phyloP scores from a whole-genome alignment of 192 early-diverging fungal genomes.

The Mortierella antarctica region DNA sequence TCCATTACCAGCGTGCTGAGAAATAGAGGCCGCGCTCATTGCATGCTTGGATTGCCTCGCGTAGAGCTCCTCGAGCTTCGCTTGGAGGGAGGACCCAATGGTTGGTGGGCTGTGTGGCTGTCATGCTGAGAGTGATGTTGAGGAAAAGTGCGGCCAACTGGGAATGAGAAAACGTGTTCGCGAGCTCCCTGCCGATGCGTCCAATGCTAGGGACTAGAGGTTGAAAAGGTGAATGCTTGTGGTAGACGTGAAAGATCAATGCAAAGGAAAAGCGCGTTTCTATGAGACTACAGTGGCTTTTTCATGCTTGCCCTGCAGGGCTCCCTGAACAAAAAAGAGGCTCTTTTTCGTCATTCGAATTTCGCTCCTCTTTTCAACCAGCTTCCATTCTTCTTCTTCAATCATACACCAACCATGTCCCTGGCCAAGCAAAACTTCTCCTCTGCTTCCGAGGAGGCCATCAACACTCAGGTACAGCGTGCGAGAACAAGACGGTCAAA shows the following conservation, averaged over 20 bases:
- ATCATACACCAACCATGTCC: conserved; percentile 23
- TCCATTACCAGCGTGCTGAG: conserved; percentile 77
- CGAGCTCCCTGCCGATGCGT: too few species aligned
- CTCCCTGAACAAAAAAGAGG: not conserved
- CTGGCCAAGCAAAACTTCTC: conserved; percentile 68
- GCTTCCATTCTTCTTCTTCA: not conserved
- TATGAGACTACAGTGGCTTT: too few species aligned
- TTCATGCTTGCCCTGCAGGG: too few species aligned
- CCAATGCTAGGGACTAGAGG: too few species aligned
- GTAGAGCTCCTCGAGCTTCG: conserved; percentile 55
- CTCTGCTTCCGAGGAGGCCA: conserved; percentile 60
- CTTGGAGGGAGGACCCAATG: conserved; percentile 12
- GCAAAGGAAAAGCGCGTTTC: too few species aligned
- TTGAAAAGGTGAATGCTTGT: too few species aligned
- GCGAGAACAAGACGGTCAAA: too few species aligned
- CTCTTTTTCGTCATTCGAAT: not conserved
- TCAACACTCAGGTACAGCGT: conserved; percentile 58
- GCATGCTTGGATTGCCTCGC: conserved; percentile 72
- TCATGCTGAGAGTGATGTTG: not conserved
- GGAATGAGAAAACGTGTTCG: too few species aligned
- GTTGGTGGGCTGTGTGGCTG: not conserved
- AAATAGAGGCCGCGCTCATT: conserved; percentile 75
- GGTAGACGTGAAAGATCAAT: too few species aligned
- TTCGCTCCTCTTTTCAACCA: not conserved
- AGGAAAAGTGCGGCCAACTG: too few species aligned